Conservation (phyloP, 2,329 filamentous ascomycete species). For the Grosmannia serpens region DNA sequence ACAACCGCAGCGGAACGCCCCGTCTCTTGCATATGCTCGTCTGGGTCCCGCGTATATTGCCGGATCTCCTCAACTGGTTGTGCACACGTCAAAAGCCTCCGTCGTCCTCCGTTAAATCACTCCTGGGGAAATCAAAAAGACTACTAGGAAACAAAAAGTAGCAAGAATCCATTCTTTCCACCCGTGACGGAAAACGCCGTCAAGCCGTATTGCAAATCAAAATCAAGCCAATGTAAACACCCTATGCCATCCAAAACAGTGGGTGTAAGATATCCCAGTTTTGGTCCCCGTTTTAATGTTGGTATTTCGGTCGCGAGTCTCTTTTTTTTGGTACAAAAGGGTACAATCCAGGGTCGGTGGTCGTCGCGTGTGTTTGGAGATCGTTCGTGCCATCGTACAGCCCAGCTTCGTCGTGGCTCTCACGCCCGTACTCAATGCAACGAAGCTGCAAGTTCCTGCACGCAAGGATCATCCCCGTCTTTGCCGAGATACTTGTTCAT, state of each 20-base stretch:
- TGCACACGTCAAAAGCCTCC: neutral
- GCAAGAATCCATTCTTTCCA: neutral
- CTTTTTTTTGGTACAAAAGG: neutral
- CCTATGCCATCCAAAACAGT: neutral
- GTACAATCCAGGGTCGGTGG: neutral
- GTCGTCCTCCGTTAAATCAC: neutral
- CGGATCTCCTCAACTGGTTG: neutral
- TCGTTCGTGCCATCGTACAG: neutral
- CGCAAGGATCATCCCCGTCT: slow-evolving; percentile 5
- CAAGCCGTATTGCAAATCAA: neutral
- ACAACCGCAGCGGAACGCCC: neutral
- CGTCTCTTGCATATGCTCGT: neutral
- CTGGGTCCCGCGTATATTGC: neutral
- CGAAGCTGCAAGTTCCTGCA: neutral
- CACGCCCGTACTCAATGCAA: neutral
- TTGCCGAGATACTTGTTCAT: slow-evolving; percentile 52
- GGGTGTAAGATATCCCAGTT: neutral
- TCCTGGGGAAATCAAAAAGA: neutral
- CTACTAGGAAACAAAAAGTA: neutral
- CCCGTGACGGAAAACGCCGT: neutral
- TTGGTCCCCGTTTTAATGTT: neutral
- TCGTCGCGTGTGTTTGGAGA: neutral
- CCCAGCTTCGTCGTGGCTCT: neutral
- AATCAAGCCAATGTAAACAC: neutral
- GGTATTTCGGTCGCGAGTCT: neutral